These are phyloP conservation scores for Phialophora verrucosa DNA, from an alignment of 2,329 filamentous ascomycete species.

Conservation along the genomic window DNA sequence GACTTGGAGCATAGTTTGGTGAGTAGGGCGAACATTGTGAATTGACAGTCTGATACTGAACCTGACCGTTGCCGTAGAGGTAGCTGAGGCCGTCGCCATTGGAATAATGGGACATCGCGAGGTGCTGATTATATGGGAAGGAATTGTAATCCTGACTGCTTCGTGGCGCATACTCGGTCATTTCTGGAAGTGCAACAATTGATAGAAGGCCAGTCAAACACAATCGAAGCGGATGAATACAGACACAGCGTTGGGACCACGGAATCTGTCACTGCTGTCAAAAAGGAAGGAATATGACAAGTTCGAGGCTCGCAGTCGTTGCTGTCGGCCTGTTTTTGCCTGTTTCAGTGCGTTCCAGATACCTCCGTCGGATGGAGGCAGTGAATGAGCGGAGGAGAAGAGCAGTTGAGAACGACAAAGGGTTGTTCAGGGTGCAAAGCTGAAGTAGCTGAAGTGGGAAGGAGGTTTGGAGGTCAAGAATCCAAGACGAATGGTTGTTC, in stretches of 20 bases:
- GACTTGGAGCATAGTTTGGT: constrained; percentile 46
- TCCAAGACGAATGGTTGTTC: constrained; percentile 15
- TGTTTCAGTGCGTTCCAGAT: constrained; percentile 8
- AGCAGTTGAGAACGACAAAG: not conserved
- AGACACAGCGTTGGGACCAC: constrained; percentile 19
- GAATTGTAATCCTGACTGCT: constrained; percentile 45
- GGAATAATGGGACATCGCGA: constrained; percentile 42
- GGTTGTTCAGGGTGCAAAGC: not conserved
- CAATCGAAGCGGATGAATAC: constrained; percentile 26
- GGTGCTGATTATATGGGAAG: constrained; percentile 33
- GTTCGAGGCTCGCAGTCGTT: constrained; percentile 15
- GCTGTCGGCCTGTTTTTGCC: constrained; percentile 10
- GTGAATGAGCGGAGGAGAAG: not conserved
- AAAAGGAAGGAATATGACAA: constrained; percentile 30
- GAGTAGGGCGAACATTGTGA: constrained; percentile 48
- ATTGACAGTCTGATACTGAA: constrained; percentile 40
- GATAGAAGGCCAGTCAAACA: constrained; percentile 31
- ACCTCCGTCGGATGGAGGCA: constrained; percentile 1
- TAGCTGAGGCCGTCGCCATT: constrained; percentile 40
- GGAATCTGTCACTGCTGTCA: constrained; percentile 34
- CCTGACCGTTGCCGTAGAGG: constrained; percentile 37
- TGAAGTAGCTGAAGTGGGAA: not conserved
- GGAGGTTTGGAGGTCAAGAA: not conserved
- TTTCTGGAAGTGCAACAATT: constrained; percentile 38
- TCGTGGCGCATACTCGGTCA: constrained; percentile 51